Evolutionary conservation across 2,329 filamentous ascomycete genomes (phyloP).

Genomic region (Microascus cirrosus): DNA sequence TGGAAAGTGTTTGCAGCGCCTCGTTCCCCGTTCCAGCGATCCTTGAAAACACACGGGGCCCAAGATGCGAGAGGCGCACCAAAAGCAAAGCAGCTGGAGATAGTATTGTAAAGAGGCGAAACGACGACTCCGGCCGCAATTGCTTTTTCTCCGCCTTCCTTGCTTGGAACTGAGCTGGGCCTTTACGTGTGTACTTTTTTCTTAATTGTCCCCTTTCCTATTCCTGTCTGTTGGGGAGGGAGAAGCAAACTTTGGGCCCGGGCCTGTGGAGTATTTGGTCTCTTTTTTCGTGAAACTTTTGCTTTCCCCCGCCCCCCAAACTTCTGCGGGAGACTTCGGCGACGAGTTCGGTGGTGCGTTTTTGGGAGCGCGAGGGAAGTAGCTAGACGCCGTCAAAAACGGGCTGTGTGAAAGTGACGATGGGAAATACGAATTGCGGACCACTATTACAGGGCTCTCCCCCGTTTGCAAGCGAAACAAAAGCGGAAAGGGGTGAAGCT

Average conservation of each 20-base stretch:
- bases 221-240: background rate
- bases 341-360: background rate
- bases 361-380: no score
- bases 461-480: background rate
- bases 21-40: background rate
- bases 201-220: background rate
- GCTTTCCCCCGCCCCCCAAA: background rate
- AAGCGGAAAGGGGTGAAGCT: background rate
- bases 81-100: no score
- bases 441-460: background rate
- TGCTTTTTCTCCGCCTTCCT: background rate
- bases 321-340: background rate
- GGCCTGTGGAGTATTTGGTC: no score
- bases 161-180: constrained; percentile 5
- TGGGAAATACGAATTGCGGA: no score
- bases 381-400: no score
- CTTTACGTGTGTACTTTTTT: background rate
- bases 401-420: no score
- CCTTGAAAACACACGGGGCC: no score
- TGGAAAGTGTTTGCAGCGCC: background rate
- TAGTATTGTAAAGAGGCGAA: no score
- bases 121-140: no score
- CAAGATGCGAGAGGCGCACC: no score
- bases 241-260: no score
- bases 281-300: background rate